phyloP scores from a whole-genome alignment of 306 rosid species.

The Malus orientalis region DNA sequence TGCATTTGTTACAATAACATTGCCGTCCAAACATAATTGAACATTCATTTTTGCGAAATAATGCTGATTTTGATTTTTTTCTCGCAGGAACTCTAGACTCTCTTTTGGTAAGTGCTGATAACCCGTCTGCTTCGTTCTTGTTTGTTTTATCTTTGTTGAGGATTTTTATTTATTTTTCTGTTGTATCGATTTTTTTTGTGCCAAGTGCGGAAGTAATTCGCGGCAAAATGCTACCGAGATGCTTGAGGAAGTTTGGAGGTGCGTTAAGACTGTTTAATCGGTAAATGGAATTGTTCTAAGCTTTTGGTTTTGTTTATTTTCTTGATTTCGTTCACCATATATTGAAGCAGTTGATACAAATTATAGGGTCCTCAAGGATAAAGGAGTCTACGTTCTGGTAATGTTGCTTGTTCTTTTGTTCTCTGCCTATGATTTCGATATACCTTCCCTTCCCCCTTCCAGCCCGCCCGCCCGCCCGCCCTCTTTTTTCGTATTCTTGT shows the following conservation, averaged over 20 bases:
- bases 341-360: slow-evolving; percentile 93
- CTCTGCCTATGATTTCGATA: background rate
- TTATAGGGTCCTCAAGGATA: slow-evolving; percentile 91
- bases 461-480: background rate
- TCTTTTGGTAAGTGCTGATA: slow-evolving; percentile 44
- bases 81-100: slow-evolving; percentile 88
- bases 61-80: slow-evolving; percentile 1
- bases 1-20: too few relatives aligned
- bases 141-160: background rate
- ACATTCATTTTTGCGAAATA: background rate
- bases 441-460: background rate
- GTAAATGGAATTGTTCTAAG: slow-evolving; percentile 7
- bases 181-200: slow-evolving; percentile 11
- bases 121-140: slow-evolving; percentile 21
- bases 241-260: slow-evolving; percentile 93
- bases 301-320: slow-evolving; percentile 31
- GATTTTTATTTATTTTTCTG: background rate
- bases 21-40: background rate
- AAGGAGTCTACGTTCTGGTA: slow-evolving; percentile 89
- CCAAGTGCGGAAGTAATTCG: slow-evolving; percentile 73
- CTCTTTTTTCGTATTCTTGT: background rate
- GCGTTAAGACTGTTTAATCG: slow-evolving; percentile 30
- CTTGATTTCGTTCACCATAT: slow-evolving; percentile 70
- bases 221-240: slow-evolving; percentile 55
- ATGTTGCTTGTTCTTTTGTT: background rate